Conservation (phyloP, 345 rosid genomes). For the Cardamine resedifolia region DNA sequence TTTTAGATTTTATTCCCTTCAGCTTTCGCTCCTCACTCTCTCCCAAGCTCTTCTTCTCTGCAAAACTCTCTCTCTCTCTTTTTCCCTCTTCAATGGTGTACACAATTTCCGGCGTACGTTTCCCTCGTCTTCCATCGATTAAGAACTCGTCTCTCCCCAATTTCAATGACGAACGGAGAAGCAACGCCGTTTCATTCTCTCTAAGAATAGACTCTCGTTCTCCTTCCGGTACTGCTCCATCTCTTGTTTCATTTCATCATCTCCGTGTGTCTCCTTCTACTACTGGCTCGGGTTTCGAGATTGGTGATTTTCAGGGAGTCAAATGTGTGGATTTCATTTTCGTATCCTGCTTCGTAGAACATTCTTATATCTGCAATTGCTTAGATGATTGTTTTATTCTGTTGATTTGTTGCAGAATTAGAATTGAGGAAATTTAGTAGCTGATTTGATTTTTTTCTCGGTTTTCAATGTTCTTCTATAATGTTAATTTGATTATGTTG, state of each 20-base stretch:
- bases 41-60: neutral
- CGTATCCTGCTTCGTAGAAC: neutral
- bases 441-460: neutral
- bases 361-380: conserved; percentile 6
- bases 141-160: conserved; percentile 42
- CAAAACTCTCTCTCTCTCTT: neutral
- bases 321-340: neutral
- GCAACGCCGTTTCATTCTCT: conserved; percentile 43
- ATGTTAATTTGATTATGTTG: neutral
- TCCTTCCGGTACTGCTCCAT: conserved; percentile 46
- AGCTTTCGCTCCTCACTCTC: conserved; percentile 13
- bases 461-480: neutral
- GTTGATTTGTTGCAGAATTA: conserved; percentile 1
- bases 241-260: neutral
- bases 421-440: neutral
- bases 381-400: neutral
- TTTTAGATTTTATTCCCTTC: conserved; percentile 21
- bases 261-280: conserved; percentile 14
- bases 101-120: conserved; percentile 56
- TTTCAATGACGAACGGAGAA: conserved; percentile 57
- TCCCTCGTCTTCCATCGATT: conserved; percentile 46
- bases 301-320: conserved; percentile 15
- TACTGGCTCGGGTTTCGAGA: conserved; percentile 22
- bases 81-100: conserved; percentile 49
- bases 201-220: conserved; percentile 53